Evolutionary conservation across 306 rosid genomes (phyloP), one percentile per base, ranked within the genome.

Genomic region (Quercus rubra): DNA sequence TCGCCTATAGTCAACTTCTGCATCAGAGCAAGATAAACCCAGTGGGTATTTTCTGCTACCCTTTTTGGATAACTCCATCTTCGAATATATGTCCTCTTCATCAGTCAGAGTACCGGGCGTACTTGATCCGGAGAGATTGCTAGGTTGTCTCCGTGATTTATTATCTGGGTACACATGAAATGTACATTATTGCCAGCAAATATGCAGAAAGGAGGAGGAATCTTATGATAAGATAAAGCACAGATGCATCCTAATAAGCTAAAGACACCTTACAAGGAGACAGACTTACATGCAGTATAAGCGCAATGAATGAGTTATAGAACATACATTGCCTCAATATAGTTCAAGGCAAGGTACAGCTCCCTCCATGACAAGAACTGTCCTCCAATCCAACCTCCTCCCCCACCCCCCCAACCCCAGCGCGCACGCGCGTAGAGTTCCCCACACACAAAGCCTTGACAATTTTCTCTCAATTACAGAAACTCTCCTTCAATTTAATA

Each of bases 1-100:
- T 85, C 98, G 86, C 78, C 99, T 87, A 79, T 96, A 96, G 85
- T 96, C 99, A 77, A 96, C 80, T 88, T 96, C 98, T 10, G 99
- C 99, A 81, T 96, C 99, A 13, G 99, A 96, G 88, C 96, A 86
- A 6, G 99, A 95, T 54, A 84, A 79, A 12, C 97, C 97, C 86
- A 88, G 78, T 74, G 78, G 90, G 82, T 89, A 87, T 87, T 88
- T 93, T 85, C 91, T 85, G 85, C 84, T 76, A 51, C 67, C 76
- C 86, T 49, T 49, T 49, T 88, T 91, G 21, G 90, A 84, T 8
- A 92, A 84, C 70, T 91, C 96, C 88, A 87, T 75, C 82, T 81
- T 93, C 31, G 94, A 87, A 81, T 91, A 93, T 77, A 89, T 75
- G 78, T 91, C 97, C 75, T 90, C 93, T 74, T 88, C 91, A 79